Evolutionary conservation across 805 yeast species (phyloP), one percentile per base, ranked within the genome.

Genomic region (Jamesozyma spencerorum): DNA sequence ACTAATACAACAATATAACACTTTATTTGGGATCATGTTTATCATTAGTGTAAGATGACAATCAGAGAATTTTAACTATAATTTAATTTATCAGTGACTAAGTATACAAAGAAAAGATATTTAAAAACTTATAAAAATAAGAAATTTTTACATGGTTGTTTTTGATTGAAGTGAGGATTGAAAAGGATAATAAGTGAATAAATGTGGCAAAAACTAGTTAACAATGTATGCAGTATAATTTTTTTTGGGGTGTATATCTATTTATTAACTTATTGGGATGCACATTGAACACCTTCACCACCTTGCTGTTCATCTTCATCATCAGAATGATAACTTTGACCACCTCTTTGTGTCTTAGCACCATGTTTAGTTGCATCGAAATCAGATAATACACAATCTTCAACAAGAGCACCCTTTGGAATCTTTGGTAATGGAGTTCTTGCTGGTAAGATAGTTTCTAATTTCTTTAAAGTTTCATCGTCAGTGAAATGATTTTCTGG

Each of bases 401-500:
- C 97, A 47, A 85, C 77, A 47, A 74, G 78, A 37, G 81, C 87
- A 49, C 72, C 77, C 55, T 69, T 71, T 60, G 96, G 95, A 53
- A 85, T 69, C 8, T 49, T 49, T 38, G 49, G 49, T 22, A 72
- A 65, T 42, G 66, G 63, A 12, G 70, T 65, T 74, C 96, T 80
- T 34, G 90, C 64, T 33, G 98, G 97, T 62, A 92, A 73, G 37
- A 86, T 71, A 32, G 64, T 57, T 64, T 84, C 95, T 61, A 92
- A 76, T 51, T 71, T 65, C 60, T 79, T 74, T 62, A 87, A 71
- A 57, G 81, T 73, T 39, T 79, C 86, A 62, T 84, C 95, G 45
- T 73, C 56, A 37, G 94, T 73, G 60, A 85, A 86, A 58, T 80
- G 73, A 40, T 71, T 65, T 39, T 62, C 60, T 49, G 99, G 99